These are phyloP conservation scores for Epichloe brachyelytri DNA, from an alignment of 2,329 filamentous ascomycete genomes.

Conservation along the genomic window DNA sequence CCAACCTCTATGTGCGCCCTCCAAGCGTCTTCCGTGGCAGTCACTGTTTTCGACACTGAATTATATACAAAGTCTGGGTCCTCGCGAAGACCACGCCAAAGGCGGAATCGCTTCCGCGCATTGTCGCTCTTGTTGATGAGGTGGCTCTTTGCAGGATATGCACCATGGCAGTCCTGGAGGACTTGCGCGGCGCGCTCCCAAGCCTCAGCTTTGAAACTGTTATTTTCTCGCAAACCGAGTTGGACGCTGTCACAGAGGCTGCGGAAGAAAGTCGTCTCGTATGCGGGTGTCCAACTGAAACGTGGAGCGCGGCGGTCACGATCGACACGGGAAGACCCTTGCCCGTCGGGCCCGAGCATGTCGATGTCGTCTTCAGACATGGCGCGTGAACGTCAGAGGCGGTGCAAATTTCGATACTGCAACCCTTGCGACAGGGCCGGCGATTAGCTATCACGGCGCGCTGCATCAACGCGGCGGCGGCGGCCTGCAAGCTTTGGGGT, in stretches of 20 bases:
- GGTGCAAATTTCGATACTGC: background rate
- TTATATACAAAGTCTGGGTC: conserved; percentile 45
- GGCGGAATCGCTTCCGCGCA: conserved; percentile 48
- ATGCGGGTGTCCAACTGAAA: conserved; percentile 47
- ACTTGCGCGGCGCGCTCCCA: conserved; percentile 45
- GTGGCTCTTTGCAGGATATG: conserved; percentile 46
- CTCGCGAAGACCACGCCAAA: conserved; percentile 46
- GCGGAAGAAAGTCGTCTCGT: conserved; percentile 47
- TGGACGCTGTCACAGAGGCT: conserved; percentile 47
- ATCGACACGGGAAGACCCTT: conserved; percentile 20
- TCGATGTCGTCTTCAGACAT: conserved; percentile 29
- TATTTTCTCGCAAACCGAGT: conserved; percentile 42
- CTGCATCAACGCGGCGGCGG: conserved; percentile 4
- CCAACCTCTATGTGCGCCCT: conserved; percentile 42
- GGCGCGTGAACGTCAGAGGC: conserved; percentile 3
- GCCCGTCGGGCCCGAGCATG: conserved; percentile 22
- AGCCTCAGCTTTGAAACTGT: conserved; percentile 48
- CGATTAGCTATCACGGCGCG: conserved; percentile 3
- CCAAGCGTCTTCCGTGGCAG: conserved; percentile 45
- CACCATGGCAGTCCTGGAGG: conserved; percentile 40
- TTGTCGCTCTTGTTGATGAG: conserved; percentile 54
- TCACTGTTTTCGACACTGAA: conserved; percentile 34
- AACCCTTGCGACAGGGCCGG: background rate
- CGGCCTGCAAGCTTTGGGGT: conserved; percentile 2
- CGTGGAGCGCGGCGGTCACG: conserved; percentile 34